These are phyloP conservation scores for Leccinum longicurvipes DNA, from an alignment of 768 basidiomycete genomes.

Conservation along the genomic window DNA sequence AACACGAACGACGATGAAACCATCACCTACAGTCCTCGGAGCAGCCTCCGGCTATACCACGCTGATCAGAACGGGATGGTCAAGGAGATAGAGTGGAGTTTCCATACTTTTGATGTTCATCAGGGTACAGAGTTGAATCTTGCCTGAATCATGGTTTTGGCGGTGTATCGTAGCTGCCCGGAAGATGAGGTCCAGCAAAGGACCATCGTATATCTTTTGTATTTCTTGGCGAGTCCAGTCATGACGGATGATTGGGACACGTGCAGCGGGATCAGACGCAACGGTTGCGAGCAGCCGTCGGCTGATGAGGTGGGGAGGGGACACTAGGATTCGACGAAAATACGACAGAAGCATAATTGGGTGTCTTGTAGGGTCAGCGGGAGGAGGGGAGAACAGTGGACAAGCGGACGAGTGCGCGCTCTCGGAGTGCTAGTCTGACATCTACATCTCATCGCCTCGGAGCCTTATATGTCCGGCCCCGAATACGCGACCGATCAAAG, in stretches of 20 bases:
- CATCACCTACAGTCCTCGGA: constrained; percentile 80
- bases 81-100: constrained; percentile 24
- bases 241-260: constrained; percentile 38
- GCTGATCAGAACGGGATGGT: constrained; percentile 6
- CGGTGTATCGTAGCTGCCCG: constrained; percentile 82
- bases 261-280: constrained; percentile 16
- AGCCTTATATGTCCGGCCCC: neutral
- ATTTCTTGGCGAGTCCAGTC: constrained; percentile 82
- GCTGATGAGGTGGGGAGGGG: constrained; percentile 21
- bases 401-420: neutral
- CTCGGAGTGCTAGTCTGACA: no score
- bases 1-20: constrained; percentile 2
- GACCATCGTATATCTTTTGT: constrained; percentile 78
- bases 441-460: neutral
- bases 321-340: constrained; percentile 5
- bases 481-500: neutral
- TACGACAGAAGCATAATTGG: constrained; percentile 12
- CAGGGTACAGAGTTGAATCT: constrained; percentile 93
- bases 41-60: constrained; percentile 79
- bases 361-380: neutral
- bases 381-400: constrained; percentile 5
- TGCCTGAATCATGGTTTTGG: constrained; percentile 79
- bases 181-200: constrained; percentile 87
- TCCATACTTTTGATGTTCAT: constrained; percentile 98
- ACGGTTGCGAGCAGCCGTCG: constrained; percentile 61